Base-by-base conservation (phyloP, 2,329 filamentous ascomycete genomes). In the Xylariaceae sp. region DNA sequence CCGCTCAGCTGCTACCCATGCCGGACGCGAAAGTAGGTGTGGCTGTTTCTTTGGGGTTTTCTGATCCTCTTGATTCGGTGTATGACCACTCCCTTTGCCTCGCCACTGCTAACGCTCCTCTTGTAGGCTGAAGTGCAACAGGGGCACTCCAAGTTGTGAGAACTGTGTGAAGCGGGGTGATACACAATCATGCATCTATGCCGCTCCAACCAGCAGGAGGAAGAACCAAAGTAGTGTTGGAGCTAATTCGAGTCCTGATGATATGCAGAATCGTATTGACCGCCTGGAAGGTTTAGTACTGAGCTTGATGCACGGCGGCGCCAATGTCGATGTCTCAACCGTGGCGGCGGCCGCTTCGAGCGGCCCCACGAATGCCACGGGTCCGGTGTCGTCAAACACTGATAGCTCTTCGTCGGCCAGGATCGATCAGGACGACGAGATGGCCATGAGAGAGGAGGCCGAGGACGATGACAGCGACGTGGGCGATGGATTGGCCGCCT, bases 221-320 rank as follows among this genome's bases (percentile, higher is more conserved):
- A 93, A 86, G 70, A 79, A 67, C 52, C 75, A 80, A 59, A 73
- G 63, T 63, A 52, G 39, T 42, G 47, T 45, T 21, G 75, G 62
- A 69, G 72, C 58, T 39, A 61, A 70, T 49, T 63, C 70, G 35
- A 77, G 61, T 48, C 87, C 90, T 31, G 89, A 94, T 70, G 90
- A 95, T 61, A 95, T 96, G 90, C 90, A 96, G 65, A 94, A 93
- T 56, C 83, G 92, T 57, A 96, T 96, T 64, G 89, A 96, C 66
- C 78, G 90, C 50, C 71, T 96, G 46, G 90, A 96, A 70, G 83
- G 85, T 49, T 67, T 96, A 57, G 90, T 96, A 40, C 64, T 96
- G 45, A 93, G 87, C 18, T 62, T 96, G 54, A 95, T 96, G 90
- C 90, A 90, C 53, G 89, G 85, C 57, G 86, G 86, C 37, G 64